Evolutionary conservation across 441 rosid species (phyloP).

Genomic region (Aleurites moluccanus): DNA sequence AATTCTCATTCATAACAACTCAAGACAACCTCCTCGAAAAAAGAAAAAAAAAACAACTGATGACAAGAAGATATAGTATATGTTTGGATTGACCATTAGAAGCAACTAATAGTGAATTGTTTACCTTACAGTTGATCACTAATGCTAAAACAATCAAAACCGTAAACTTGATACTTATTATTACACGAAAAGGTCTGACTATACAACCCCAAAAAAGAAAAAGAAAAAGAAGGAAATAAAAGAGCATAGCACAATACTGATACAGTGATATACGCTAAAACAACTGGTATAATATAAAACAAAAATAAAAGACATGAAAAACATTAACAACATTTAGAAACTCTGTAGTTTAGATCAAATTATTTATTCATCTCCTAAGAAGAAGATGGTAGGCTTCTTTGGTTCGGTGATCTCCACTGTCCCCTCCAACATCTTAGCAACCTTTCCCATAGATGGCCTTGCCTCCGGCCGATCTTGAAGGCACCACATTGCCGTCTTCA

Average conservation of each 20-base stretch:
- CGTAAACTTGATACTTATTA: too few species aligned
- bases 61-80: too few species aligned
- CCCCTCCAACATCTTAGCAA: conserved; percentile 77
- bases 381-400: conserved; percentile 66
- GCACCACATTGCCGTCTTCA: conserved; percentile 79
- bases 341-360: background rate
- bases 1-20: too few species aligned
- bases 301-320: background rate
- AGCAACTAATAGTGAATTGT: too few species aligned
- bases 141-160: too few species aligned
- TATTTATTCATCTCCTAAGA: conserved; percentile 45
- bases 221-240: background rate
- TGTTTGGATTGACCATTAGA: too few species aligned
- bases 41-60: too few species aligned
- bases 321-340: background rate
- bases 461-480: conserved; percentile 64
- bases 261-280: background rate
- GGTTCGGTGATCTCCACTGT: conserved; percentile 71
- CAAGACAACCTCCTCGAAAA: too few species aligned
- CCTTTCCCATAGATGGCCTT: conserved; percentile 74
- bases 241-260: background rate
- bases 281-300: background rate
- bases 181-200: too few species aligned
- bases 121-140: too few species aligned
- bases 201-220: background rate